Conservation (phyloP, 129 eudicot species). For the Dittrichia graveolens region DNA sequence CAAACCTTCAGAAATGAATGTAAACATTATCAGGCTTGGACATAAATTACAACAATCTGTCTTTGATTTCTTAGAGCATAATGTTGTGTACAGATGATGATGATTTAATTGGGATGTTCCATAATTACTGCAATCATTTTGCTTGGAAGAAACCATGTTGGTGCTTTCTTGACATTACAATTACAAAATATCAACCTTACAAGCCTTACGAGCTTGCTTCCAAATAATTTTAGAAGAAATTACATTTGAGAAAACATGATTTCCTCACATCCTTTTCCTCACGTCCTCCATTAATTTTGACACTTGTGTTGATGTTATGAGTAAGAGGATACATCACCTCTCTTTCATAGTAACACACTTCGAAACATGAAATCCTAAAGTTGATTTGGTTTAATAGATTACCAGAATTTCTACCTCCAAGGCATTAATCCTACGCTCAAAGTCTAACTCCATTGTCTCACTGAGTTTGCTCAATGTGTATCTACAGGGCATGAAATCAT, state of each 20-base stretch:
- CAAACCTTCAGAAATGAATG: constrained; percentile 62
- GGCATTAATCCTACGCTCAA: constrained; percentile 5
- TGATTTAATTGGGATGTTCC: constrained; percentile 2
- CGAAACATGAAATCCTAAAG: constrained; percentile 5
- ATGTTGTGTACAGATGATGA: not conserved
- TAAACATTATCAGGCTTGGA: too few species aligned
- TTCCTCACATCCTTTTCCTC: too few species aligned
- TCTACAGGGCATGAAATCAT: not conserved
- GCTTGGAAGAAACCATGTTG: not conserved
- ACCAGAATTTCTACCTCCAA: constrained; percentile 14
- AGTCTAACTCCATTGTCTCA: constrained; percentile 9
- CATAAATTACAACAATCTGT: not conserved
- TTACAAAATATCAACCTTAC: not conserved
- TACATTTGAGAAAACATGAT: constrained; percentile 3
- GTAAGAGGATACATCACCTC: not conserved
- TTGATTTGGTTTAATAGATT: constrained; percentile 5
- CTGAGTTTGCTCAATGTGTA: not conserved
- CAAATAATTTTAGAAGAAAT: not conserved
- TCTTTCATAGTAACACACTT: not conserved
- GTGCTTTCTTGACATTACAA: too few species aligned
- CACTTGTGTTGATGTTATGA: too few species aligned
- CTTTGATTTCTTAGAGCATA: not conserved
- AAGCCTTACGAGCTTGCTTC: constrained; percentile 17
- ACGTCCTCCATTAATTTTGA: too few species aligned
- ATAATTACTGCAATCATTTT: not conserved